A percentile compares a stretch with the other conserved stretches of the same genome.
Conservation (phyloP, 257 asterid genomes). For the Lycium ferocissimum region DNA sequence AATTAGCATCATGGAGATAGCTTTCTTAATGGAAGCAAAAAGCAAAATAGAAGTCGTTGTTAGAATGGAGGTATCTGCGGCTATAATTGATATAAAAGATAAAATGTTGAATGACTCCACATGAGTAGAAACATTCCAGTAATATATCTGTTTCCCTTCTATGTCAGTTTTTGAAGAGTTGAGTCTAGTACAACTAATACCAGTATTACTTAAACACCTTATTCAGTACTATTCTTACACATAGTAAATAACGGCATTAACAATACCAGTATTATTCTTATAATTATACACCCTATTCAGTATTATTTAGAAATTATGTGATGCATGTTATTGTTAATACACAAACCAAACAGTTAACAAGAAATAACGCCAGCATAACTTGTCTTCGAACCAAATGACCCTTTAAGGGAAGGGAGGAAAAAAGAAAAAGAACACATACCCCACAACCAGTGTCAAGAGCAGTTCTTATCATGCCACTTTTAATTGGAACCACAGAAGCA, state of each 20-base stretch:
- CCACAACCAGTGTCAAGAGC: constrained; percentile 97
- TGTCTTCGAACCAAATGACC: too few species aligned
- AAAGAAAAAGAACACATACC: constrained; percentile 52
- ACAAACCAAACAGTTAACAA: too few species aligned
- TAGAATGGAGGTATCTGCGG: neutral
- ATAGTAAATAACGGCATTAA: too few species aligned
- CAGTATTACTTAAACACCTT: too few species aligned
- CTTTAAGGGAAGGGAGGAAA: neutral
- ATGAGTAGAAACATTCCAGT: neutral
- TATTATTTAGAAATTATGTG: too few species aligned
- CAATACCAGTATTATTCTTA: too few species aligned
- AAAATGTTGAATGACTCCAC: constrained; percentile 7
- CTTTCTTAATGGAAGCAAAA: constrained; percentile 17
- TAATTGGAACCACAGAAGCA: constrained; percentile 71
- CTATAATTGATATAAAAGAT: neutral
- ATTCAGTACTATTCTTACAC: too few species aligned
- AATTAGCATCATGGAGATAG: neutral
- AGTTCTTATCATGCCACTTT: constrained; percentile 76
- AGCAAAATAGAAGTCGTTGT: neutral
- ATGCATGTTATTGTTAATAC: too few species aligned
- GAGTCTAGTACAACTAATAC: neutral
- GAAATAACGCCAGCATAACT: too few species aligned
- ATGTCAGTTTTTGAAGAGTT: neutral
- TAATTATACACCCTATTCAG: too few species aligned
- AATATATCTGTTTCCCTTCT: neutral